phyloP scores from a whole-genome alignment of 2,329 filamentous ascomycete species.

The Dendrostoma leiphaemia region DNA sequence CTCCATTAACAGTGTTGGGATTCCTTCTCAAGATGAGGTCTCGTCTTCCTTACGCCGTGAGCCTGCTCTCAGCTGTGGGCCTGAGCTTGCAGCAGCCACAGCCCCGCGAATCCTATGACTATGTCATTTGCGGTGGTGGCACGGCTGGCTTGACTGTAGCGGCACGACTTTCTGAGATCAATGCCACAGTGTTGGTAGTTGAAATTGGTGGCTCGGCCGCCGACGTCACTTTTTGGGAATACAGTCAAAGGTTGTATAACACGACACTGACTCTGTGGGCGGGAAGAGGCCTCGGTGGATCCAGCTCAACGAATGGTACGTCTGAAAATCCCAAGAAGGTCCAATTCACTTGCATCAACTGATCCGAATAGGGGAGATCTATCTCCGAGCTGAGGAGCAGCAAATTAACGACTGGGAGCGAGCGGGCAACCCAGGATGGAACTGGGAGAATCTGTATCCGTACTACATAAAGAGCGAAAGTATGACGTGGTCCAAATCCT shows the following conservation, averaged over 20 bases:
- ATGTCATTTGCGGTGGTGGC: slow-evolving; percentile 9
- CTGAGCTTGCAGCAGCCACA: not conserved
- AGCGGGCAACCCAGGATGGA: not conserved
- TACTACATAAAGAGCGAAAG: slow-evolving; percentile 30
- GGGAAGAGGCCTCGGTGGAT: not conserved
- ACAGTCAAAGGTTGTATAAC: not conserved
- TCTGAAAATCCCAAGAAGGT: too few species aligned
- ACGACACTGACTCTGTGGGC: not conserved
- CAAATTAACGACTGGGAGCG: not conserved
- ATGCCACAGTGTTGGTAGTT: not conserved
- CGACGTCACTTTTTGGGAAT: not conserved
- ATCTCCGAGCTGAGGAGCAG: not conserved
- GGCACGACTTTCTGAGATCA: not conserved
- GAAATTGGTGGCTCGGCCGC: not conserved
- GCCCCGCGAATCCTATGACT: slow-evolving; percentile 3
- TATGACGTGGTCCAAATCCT: too few species aligned
- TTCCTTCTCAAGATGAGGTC: not conserved
- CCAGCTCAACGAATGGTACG: not conserved
- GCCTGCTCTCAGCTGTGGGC: not conserved
- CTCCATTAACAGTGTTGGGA: too few species aligned
- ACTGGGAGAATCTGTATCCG: not conserved
- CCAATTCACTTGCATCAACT: not conserved
- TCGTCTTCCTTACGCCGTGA: not conserved
- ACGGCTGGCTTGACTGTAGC: slow-evolving; percentile 9
- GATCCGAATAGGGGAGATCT: not conserved